Evolutionary conservation across 129 eudicot species (phyloP).

Genomic region (Logfia minima): DNA sequence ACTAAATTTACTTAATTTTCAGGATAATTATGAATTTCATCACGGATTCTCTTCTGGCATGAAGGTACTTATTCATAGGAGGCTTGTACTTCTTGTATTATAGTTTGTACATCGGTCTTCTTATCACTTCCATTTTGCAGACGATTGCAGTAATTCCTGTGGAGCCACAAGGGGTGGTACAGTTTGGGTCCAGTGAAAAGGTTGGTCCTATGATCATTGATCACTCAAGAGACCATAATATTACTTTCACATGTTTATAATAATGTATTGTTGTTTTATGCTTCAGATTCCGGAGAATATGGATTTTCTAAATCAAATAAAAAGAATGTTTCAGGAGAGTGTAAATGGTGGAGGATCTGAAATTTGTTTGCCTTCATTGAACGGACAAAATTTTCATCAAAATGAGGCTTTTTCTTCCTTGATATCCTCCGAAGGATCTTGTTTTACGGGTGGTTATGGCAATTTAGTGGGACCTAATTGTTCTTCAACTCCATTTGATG

Average conservation of each 20-base stretch:
- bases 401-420: conserved; percentile 40
- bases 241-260: not conserved
- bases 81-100: conserved; percentile 25
- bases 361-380: conserved; percentile 31
- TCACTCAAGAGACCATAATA: conserved; percentile 8
- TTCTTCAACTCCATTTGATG: conserved; percentile 21
- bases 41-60: conserved; percentile 62
- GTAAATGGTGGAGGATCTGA: conserved; percentile 30
- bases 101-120: conserved; percentile 11
- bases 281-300: conserved; percentile 58
- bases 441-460: conserved; percentile 19
- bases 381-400: conserved; percentile 20
- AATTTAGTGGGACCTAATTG: conserved; percentile 2
- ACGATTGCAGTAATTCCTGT: conserved; percentile 75
- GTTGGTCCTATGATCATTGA: conserved; percentile 38
- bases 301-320: conserved; percentile 61
- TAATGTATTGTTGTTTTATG: conserved; percentile 4
- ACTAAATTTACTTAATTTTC: conserved; percentile 28
- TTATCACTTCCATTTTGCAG: conserved; percentile 48
- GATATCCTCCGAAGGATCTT: conserved; percentile 38
- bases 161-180: conserved; percentile 73
- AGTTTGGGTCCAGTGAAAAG: conserved; percentile 75
- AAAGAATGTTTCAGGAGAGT: conserved; percentile 42
- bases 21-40: conserved; percentile 55
- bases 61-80: conserved; percentile 49